Conservation (phyloP, 2,329 filamentous ascomycete species). For the Aphanoascus verrucosus region DNA sequence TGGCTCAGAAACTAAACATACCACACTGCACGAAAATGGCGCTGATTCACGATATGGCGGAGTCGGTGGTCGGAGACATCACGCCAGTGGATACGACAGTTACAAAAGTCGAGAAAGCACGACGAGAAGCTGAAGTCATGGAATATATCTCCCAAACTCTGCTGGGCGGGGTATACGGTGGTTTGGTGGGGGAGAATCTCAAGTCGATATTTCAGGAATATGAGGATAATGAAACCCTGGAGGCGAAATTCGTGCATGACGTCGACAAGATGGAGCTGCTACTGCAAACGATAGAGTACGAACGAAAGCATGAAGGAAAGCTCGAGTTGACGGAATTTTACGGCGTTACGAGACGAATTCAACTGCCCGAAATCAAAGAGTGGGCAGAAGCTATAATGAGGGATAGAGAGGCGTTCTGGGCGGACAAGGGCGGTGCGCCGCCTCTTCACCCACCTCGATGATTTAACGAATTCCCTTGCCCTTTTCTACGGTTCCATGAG, state of each 20-base stretch:
- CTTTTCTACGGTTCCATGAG: neutral
- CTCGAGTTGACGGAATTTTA: constrained; percentile 79
- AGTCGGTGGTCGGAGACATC: constrained; percentile 89
- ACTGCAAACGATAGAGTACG: constrained; percentile 93
- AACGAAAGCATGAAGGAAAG: constrained; percentile 55
- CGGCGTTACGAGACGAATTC: constrained; percentile 62
- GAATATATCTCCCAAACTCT: constrained; percentile 69
- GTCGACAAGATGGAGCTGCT: constrained; percentile 94
- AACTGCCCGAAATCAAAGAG: constrained; percentile 62
- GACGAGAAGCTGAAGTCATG: constrained; percentile 82
- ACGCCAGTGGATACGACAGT: constrained; percentile 76
- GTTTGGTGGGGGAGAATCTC: constrained; percentile 58
- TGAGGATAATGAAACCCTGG: constrained; percentile 71
- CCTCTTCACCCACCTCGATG: neutral
- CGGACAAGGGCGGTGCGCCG: constrained; percentile 28
- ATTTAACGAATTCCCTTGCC: neutral
- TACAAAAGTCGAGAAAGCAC: constrained; percentile 74
- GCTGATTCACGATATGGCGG: constrained; percentile 94
- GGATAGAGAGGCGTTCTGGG: constrained; percentile 69
- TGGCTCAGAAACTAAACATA: constrained; percentile 63
- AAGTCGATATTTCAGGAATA: constrained; percentile 87
- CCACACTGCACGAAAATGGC: constrained; percentile 88
- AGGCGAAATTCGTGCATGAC: constrained; percentile 87
- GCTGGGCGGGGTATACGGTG: constrained; percentile 65
- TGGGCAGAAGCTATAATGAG: constrained; percentile 69